Evolutionary conservation across 2,329 filamentous ascomycete genomes (phyloP).

Genomic region (Claviceps humidiphila): DNA sequence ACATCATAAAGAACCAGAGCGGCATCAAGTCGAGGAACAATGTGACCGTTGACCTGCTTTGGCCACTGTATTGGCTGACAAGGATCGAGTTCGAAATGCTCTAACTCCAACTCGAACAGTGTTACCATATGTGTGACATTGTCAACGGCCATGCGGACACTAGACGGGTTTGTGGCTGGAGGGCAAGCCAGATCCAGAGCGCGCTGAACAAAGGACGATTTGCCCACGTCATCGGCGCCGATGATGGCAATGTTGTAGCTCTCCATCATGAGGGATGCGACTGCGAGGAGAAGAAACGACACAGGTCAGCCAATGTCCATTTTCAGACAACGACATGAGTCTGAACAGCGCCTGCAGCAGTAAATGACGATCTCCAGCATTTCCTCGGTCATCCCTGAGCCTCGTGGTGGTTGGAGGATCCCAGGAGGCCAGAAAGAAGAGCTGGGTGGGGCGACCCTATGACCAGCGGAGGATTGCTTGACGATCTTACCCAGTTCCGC

Average conservation of each 20-base stretch:
- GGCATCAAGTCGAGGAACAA: constrained; percentile 66
- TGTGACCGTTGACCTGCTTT: constrained; percentile 54
- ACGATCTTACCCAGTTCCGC: constrained; percentile 22
- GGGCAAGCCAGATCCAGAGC: constrained; percentile 42
- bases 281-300: constrained; percentile 11
- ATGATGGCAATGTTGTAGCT: constrained; percentile 53
- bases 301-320: constrained; percentile 4
- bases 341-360: neutral
- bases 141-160: constrained; percentile 44
- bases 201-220: constrained; percentile 54
- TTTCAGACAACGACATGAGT: constrained; percentile 1
- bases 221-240: constrained; percentile 52
- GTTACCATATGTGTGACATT: constrained; percentile 44
- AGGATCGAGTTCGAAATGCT: constrained; percentile 48
- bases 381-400: neutral
- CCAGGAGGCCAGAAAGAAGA: neutral
- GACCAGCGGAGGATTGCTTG: neutral
- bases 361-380: neutral
- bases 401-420: constrained; percentile 1
- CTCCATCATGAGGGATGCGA: constrained; percentile 34
- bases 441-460: constrained; percentile 1
- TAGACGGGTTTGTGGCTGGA: constrained; percentile 41
- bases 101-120: constrained; percentile 52
- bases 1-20: constrained; percentile 83
- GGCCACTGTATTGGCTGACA: constrained; percentile 50